phyloP scores from a whole-genome alignment of 306 rosid species.

The Canavalia gladiata region DNA sequence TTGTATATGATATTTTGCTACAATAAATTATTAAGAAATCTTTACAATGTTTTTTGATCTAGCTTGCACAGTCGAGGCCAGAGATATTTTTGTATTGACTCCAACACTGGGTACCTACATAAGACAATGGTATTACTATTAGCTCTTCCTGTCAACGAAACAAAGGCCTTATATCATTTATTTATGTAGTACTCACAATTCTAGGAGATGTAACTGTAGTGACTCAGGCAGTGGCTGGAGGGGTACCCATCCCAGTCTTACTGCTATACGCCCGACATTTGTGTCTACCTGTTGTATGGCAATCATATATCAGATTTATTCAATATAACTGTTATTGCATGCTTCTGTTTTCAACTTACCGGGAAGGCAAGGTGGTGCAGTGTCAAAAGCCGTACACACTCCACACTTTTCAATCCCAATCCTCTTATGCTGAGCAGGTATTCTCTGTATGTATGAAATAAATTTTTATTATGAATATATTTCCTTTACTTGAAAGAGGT shows the following conservation, averaged over 20 bases:
- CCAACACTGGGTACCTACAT: conserved; percentile 94
- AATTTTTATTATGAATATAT: conserved; percentile 33
- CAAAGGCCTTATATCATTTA: conserved; percentile 24
- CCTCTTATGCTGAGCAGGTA: conserved; percentile 93
- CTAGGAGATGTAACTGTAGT: conserved; percentile 97
- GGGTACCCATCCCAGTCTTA: conserved; percentile 99
- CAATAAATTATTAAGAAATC: conserved; percentile 36
- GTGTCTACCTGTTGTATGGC: conserved; percentile 87
- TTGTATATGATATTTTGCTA: conserved; percentile 26
- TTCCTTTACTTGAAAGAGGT: conserved; percentile 27
- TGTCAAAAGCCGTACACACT: conserved; percentile 97
- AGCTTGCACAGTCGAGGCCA: conserved; percentile 99
- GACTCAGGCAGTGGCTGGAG: conserved; percentile 99
- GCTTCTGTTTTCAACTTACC: conserved; percentile 65
- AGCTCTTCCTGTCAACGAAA: conserved; percentile 41
- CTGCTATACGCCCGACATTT: conserved; percentile 99
- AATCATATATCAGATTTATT: conserved; percentile 42
- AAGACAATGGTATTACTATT: conserved; percentile 54
- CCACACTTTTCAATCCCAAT: conserved; percentile 97
- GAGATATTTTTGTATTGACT: conserved; percentile 93
- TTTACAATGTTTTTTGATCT: conserved; percentile 94
- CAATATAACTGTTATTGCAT: conserved; percentile 39
- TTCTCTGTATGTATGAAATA: conserved; percentile 69
- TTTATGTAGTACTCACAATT: conserved; percentile 73
- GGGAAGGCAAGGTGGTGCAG: conserved; percentile 99